Evolutionary conservation across 179 eudicot genomes (phyloP).

Genomic region (Carnegiea gigantea): DNA sequence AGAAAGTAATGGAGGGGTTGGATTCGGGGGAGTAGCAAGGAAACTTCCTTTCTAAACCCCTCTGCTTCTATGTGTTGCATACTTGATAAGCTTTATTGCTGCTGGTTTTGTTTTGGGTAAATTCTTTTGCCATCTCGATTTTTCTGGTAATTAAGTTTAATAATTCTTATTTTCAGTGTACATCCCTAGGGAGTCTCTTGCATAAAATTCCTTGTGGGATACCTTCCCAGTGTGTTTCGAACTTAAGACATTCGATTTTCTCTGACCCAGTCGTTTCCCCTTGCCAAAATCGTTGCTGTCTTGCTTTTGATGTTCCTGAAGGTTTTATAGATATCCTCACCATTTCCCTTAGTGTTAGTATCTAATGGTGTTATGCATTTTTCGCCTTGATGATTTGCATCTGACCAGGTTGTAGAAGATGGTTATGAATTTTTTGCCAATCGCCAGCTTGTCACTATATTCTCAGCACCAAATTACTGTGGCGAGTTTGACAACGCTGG

Average conservation of each 20-base stretch:
- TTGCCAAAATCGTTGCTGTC: background rate
- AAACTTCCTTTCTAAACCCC: background rate
- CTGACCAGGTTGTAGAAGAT: slow-evolving; percentile 72
- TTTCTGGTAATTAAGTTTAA: background rate
- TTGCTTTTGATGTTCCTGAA: background rate
- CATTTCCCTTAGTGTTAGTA: background rate
- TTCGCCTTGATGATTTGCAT: slow-evolving; percentile 7
- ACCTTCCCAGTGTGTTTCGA: background rate
- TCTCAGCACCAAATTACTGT: slow-evolving; percentile 80
- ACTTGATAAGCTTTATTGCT: background rate
- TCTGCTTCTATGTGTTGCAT: background rate
- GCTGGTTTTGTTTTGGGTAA: background rate
- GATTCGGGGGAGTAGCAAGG: background rate
- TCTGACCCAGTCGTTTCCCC: background rate
- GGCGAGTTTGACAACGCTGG: slow-evolving; percentile 86
- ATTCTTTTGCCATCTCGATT: background rate
- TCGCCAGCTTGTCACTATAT: slow-evolving; percentile 69
- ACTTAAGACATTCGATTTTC: background rate
- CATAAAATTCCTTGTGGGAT: background rate
- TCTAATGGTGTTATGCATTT: background rate
- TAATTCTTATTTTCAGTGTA: background rate
- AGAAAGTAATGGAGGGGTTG: too few relatives aligned
- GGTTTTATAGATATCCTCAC: background rate
- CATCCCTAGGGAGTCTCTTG: background rate
- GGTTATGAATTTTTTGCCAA: slow-evolving; percentile 79